phyloP scores from a whole-genome alignment of 176 grass and related monocot species.

The Phoenix dactylifera region DNA sequence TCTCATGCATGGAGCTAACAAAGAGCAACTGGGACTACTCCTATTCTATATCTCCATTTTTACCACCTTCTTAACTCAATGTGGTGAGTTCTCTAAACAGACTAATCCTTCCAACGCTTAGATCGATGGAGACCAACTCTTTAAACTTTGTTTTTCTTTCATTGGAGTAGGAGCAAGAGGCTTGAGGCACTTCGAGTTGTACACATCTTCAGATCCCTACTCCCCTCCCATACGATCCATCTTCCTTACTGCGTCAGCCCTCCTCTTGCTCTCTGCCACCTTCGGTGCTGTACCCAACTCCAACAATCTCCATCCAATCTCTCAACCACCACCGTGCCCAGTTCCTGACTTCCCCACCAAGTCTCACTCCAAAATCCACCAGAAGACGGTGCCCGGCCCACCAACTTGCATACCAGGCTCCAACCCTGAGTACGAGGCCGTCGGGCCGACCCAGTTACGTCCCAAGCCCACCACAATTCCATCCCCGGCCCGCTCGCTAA shows the following conservation, averaged over 20 bases:
- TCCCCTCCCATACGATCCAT: slow-evolving; percentile 18
- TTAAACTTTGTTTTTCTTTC: background rate
- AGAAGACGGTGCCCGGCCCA: slow-evolving; percentile 6
- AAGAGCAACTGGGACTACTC: background rate
- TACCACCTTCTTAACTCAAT: background rate
- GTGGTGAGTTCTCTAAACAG: background rate
- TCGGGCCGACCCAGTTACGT: background rate
- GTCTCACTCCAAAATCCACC: slow-evolving; percentile 25
- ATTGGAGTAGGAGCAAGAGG: slow-evolving; percentile 47
- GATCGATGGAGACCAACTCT: background rate
- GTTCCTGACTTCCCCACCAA: slow-evolving; percentile 15
- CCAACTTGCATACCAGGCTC: slow-evolving; percentile 7
- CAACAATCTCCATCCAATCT: background rate
- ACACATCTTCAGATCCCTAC: too few species aligned
- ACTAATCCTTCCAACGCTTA: too few species aligned
- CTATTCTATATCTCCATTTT: background rate
- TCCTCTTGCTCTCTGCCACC: slow-evolving; percentile 14
- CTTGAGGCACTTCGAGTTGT: too few species aligned
- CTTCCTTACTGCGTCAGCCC: slow-evolving; percentile 12
- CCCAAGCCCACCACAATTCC: slow-evolving; percentile 28
- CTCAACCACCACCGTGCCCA: background rate
- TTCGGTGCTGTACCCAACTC: background rate
- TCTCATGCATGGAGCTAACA: slow-evolving; percentile 2
- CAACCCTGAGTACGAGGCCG: slow-evolving; percentile 15
- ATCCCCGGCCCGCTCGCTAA: slow-evolving; percentile 30